A percentile compares a stretch with the other conserved stretches of the same genome.
Conservation (phyloP, 1,284 basidiomycete species). For the Tetrapyrgos nigripes region DNA sequence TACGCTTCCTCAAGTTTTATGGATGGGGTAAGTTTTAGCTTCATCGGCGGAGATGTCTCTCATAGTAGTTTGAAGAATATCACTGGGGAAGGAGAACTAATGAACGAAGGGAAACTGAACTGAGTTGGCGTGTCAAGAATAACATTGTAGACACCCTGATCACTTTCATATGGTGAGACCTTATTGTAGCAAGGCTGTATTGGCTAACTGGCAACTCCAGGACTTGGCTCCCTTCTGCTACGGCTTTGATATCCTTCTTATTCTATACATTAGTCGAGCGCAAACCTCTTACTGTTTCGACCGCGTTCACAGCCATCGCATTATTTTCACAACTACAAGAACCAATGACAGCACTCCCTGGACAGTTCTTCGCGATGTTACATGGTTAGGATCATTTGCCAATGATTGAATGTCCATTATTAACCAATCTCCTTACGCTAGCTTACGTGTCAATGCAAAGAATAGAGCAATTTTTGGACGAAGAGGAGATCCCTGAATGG, state of each 20-base stretch:
- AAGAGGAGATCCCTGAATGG: conserved; percentile 72
- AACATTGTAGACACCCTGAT: conserved; percentile 65
- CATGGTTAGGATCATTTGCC: conserved; percentile 50
- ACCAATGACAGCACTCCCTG: conserved; percentile 68
- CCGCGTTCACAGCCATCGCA: conserved; percentile 72
- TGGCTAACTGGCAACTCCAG: conserved; percentile 33
- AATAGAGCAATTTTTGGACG: conserved; percentile 65
- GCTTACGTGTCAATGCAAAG: conserved; percentile 77
- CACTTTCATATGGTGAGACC: conserved; percentile 64
- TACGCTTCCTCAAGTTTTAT: conserved; percentile 75
- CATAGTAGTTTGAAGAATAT: conserved; percentile 42
- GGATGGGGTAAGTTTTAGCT: conserved; percentile 62
- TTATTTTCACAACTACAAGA: conserved; percentile 69
- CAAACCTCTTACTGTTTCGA: conserved; percentile 66
- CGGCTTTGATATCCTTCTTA: conserved; percentile 65
- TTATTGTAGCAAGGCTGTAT: not conserved
- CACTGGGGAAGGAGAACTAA: conserved; percentile 60
- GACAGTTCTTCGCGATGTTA: conserved; percentile 67
- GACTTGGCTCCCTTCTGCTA: conserved; percentile 76
- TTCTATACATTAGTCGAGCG: conserved; percentile 69
- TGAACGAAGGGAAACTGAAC: conserved; percentile 59
- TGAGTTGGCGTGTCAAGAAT: conserved; percentile 68
- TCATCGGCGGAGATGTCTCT: conserved; percentile 4
- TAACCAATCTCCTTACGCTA: conserved; percentile 28
- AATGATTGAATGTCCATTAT: not conserved